A percentile compares a stretch with the other conserved stretches of the same genome.
These are phyloP conservation scores for Chloropicon primus DNA, from an alignment of 139 green algal species.

Conservation along the genomic window DNA sequence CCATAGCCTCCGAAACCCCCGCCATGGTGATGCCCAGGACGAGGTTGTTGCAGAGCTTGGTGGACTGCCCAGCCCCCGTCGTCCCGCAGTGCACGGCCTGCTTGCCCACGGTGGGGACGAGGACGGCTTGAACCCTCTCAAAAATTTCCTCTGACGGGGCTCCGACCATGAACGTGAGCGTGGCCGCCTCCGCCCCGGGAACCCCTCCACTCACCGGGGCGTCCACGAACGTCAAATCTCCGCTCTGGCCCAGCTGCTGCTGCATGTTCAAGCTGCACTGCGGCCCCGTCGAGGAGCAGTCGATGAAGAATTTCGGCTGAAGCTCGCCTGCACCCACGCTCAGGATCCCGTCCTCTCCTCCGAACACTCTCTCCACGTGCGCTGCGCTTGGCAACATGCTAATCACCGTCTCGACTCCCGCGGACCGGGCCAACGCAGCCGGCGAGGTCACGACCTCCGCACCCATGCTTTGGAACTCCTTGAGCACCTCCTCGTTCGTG, in stretches of 20 bases:
- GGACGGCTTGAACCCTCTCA: slow-evolving; percentile 23
- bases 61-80: slow-evolving; percentile 23
- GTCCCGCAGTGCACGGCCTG: slow-evolving; percentile 37
- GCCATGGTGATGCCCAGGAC: slow-evolving; percentile 52
- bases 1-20: slow-evolving; percentile 40
- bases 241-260: not conserved
- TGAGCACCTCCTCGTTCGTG: not conserved
- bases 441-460: not conserved
- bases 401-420: not conserved
- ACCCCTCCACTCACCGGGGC: slow-evolving; percentile 49
- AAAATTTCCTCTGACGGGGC: slow-evolving; percentile 33
- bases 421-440: not conserved
- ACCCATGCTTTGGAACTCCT: not conserved
- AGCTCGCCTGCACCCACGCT: not conserved
- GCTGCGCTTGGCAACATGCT: not conserved
- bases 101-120: slow-evolving; percentile 41
- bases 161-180: slow-evolving; percentile 60
- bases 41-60: slow-evolving; percentile 50
- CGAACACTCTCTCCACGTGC: not conserved
- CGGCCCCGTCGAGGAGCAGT: not conserved
- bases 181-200: slow-evolving; percentile 36
- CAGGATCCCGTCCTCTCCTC: not conserved
- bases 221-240: slow-evolving; percentile 26
- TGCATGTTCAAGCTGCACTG: not conserved
- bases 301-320: not conserved